phyloP scores from a whole-genome alignment of 1,139 yeast species.

The Fermentozyma sake region DNA sequence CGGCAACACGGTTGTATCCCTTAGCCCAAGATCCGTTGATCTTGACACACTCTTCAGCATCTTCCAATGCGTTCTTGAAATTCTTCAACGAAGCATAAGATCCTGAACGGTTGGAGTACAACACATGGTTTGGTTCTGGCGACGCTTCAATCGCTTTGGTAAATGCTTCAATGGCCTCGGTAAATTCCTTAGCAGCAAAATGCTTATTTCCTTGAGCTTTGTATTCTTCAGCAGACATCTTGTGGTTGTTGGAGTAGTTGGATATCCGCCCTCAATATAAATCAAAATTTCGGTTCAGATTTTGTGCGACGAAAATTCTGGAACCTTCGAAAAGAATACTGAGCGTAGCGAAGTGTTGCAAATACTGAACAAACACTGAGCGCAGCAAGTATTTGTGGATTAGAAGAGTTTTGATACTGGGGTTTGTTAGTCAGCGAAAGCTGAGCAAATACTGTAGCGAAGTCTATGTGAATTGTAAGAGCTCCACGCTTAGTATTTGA shows the following conservation, averaged over 20 bases:
- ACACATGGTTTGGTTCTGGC: slow-evolving; percentile 77
- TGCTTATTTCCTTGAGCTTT: slow-evolving; percentile 89
- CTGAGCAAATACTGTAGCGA: too few species aligned
- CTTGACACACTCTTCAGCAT: slow-evolving; percentile 77
- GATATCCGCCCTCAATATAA: background rate
- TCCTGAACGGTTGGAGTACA: slow-evolving; percentile 93
- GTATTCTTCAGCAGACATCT: slow-evolving; percentile 65
- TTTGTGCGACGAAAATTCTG: too few species aligned
- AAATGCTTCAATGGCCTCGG: slow-evolving; percentile 74
- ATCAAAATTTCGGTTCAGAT: background rate
- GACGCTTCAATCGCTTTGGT: slow-evolving; percentile 87
- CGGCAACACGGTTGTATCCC: slow-evolving; percentile 90
- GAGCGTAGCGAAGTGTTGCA: too few species aligned
- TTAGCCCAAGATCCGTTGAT: slow-evolving; percentile 88
- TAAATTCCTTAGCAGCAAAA: slow-evolving; percentile 81
- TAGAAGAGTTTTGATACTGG: too few species aligned
- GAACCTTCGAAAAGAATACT: too few species aligned
- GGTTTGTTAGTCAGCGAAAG: too few species aligned
- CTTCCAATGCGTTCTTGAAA: slow-evolving; percentile 69
- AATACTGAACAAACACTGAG: too few species aligned
- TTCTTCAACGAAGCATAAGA: slow-evolving; percentile 77
- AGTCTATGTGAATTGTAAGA: too few species aligned
- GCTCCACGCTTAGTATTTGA: too few species aligned
- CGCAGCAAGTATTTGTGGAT: too few species aligned
- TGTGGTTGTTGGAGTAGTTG: slow-evolving; percentile 2